phyloP scores from a whole-genome alignment of 768 basidiomycete genomes.

The Gloeostereum incarnatum region DNA sequence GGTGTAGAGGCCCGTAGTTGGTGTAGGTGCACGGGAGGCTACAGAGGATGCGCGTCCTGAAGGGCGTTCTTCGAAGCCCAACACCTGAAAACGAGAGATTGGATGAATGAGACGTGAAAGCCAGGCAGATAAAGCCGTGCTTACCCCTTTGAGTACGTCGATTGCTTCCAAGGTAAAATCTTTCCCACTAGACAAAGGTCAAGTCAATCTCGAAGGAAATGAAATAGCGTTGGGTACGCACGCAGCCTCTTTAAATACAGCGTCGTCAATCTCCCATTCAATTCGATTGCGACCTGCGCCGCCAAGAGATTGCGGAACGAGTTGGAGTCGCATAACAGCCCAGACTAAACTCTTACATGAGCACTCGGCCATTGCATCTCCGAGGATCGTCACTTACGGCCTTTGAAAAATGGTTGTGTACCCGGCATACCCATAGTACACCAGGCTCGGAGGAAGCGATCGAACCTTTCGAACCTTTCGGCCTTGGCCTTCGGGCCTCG shows the following conservation, averaged over 20 bases:
- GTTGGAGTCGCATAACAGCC: conserved; percentile 75
- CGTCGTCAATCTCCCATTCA: conserved; percentile 91
- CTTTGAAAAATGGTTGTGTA: conserved; percentile 79
- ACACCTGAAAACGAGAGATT: conserved; percentile 19
- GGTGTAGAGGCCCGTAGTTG: conserved; percentile 25
- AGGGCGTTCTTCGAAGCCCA: conserved; percentile 67
- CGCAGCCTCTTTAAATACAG: conserved; percentile 91
- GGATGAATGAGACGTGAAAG: conserved; percentile 9
- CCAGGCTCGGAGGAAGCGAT: conserved; percentile 72
- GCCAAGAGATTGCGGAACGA: conserved; percentile 69
- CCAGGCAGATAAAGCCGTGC: no score
- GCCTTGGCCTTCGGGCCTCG: conserved; percentile 35
- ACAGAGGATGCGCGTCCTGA: conserved; percentile 26
- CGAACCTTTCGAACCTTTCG: conserved; percentile 69
- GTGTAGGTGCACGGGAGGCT: conserved; percentile 21
- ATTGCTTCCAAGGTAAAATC: conserved; percentile 93
- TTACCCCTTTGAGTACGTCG: conserved; percentile 81
- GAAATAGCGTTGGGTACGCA: conserved; percentile 32
- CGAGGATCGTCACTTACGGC: conserved; percentile 31
- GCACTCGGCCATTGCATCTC: conserved; percentile 4
- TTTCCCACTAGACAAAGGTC: conserved; percentile 54
- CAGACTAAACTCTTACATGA: no score
- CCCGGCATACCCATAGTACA: conserved; percentile 85
- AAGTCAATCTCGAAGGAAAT: conserved; percentile 10
- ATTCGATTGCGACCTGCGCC: conserved; percentile 68